phyloP scores from a whole-genome alignment of 768 basidiomycete species.

The Asterophora parasitica region DNA sequence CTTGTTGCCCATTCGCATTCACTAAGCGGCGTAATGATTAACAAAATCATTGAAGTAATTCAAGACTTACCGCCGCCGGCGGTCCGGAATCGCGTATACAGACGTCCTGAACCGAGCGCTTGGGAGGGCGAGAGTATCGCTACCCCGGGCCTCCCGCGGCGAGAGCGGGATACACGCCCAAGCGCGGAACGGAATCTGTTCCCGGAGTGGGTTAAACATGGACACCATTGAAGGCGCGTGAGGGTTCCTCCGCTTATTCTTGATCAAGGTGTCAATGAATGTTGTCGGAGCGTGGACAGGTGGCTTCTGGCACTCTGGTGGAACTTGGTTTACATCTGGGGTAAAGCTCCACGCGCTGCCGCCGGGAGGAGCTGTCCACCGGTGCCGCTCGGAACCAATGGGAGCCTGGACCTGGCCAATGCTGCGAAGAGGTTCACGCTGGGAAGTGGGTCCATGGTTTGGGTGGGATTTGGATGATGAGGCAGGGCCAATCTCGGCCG shows the following conservation, averaged over 20 bases:
- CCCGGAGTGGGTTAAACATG: slow-evolving; percentile 20
- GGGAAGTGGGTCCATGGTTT: neutral
- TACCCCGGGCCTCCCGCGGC: neutral
- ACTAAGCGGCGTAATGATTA: slow-evolving; percentile 1
- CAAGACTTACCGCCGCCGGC: slow-evolving; percentile 12
- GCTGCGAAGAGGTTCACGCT: slow-evolving; percentile 1
- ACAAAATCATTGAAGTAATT: neutral
- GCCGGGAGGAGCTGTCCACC: neutral
- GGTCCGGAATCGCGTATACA: slow-evolving; percentile 2
- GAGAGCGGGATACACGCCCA: slow-evolving; percentile 14
- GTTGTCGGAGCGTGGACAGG: neutral
- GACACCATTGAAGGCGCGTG: slow-evolving; percentile 22
- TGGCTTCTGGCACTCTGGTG: slow-evolving; percentile 4
- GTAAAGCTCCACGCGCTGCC: neutral
- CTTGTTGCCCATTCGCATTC: slow-evolving; percentile 12
- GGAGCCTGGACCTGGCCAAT: slow-evolving; percentile 7
- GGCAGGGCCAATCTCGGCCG: neutral
- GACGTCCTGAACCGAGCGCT: slow-evolving; percentile 18
- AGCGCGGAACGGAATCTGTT: slow-evolving; percentile 14
- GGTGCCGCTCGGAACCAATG: slow-evolving; percentile 6
- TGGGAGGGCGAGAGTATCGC: slow-evolving; percentile 8
- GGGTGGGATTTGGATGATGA: neutral
- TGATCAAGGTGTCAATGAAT: slow-evolving; percentile 13
- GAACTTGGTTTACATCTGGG: neutral
- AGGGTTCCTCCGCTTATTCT: slow-evolving; percentile 17